Base-by-base conservation (phyloP, 129 eudicot genomes). In the Centrapalus pauciflorus region DNA sequence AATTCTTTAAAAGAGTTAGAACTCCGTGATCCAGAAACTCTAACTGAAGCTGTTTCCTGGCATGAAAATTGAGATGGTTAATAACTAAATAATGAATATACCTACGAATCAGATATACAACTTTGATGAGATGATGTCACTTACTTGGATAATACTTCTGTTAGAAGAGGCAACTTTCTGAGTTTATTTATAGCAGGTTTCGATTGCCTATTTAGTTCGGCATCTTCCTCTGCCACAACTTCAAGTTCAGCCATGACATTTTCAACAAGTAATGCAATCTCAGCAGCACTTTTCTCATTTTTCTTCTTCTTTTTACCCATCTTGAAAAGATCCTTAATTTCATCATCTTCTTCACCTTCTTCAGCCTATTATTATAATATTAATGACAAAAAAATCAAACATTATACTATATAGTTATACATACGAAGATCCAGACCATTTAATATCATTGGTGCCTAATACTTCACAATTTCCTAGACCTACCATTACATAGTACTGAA, bases 1-100 rank as follows among this genome's bases (percentile, higher is more conserved):
- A 93, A 40, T 82, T 93, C 65, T 82, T 93, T 77, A 93, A 17
- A 27, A 87, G 86, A 16, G 96, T 84, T 20, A 93, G 63, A 24
- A 93, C 95, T 54, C 99, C 99, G 66, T 89, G 99, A 77, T 93
- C 99, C 45, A 93, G 66, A 60, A 93, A 93, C 74, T 93, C 99
- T 67, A 75, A 84, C 70, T 93, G 99, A 32, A 93, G 92, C 48
- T 88, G 99, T 70, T 93, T 89, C 90, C 99, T 93, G 81, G 57
- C 73, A 62, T 10, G 13, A 60, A 48, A 71, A n/a, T 30, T 25
- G 13, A 64, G n/a, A 67, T 21, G 11, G 14, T 5, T 70, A 17
- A 56, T 20, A 23, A 29, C n/a, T n/a, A n/a, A n/a, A n/a, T n/a
- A 25, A 63, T 32, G 21, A 11, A n/a, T 27, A 34, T 14, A 75